Evolutionary conservation across 129 eudicot species (phyloP).

Genomic region (Dittrichia graveolens): DNA sequence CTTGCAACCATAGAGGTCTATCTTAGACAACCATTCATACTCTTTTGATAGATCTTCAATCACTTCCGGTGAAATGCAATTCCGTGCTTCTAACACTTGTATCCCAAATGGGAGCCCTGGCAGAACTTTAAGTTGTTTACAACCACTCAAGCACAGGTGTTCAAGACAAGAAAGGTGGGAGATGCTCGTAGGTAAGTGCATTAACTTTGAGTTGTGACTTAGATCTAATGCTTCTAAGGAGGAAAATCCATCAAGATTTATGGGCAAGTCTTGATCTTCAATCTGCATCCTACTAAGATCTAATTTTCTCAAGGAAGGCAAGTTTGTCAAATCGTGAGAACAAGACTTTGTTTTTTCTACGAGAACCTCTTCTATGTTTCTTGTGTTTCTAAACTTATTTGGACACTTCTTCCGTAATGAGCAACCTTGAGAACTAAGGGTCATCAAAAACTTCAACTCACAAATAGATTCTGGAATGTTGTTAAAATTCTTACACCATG

Average conservation of each 20-base stretch:
- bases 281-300: neutral
- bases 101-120: neutral
- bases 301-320: slow-evolving; percentile 3
- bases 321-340: neutral
- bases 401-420: neutral
- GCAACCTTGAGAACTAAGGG: too few relatives aligned
- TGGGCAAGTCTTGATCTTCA: neutral
- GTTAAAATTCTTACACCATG: neutral
- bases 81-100: neutral
- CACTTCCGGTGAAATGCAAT: neutral
- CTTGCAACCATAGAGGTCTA: slow-evolving; percentile 1
- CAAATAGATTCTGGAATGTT: neutral
- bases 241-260: neutral
- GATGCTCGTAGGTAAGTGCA: neutral
- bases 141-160: neutral
- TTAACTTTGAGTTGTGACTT: neutral
- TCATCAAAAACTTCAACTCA: too few relatives aligned
- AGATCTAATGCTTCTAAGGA: neutral
- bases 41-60: slow-evolving; percentile 10
- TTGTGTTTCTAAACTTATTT: neutral
- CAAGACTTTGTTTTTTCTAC: neutral
- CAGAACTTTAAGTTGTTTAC: neutral
- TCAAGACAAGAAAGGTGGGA: neutral
- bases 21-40: neutral
- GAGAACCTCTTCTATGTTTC: neutral